Conservation (phyloP, 441 rosid genomes). For the Croton laevigatus region DNA sequence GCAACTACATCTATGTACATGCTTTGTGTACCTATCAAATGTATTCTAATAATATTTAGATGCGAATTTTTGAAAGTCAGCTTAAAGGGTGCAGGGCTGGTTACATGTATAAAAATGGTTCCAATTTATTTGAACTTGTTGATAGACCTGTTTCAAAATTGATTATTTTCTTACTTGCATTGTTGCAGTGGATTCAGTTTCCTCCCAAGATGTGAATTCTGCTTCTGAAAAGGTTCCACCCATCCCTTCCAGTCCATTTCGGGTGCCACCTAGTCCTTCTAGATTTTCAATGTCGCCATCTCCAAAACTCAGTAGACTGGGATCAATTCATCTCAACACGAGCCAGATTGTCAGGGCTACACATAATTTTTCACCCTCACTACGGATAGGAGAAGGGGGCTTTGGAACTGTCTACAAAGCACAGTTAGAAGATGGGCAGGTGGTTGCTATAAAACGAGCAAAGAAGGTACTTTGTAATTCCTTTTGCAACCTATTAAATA, state of each 20-base stretch:
- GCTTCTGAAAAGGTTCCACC: constrained; percentile 60
- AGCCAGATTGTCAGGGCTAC: constrained; percentile 66
- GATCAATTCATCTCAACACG: constrained; percentile 60
- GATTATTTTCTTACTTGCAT: constrained; percentile 22
- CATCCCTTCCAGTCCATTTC: constrained; percentile 66
- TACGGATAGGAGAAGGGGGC: constrained; percentile 82
- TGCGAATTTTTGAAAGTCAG: neutral
- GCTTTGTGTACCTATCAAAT: neutral
- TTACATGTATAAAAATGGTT: neutral
- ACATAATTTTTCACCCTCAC: constrained; percentile 55
- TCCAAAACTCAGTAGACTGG: constrained; percentile 60
- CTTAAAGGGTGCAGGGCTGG: neutral
- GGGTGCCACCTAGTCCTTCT: constrained; percentile 86
- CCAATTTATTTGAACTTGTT: neutral
- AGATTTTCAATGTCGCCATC: constrained; percentile 52
- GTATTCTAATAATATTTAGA: neutral
- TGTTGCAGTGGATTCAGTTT: constrained; percentile 60
- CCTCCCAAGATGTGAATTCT: constrained; percentile 49
- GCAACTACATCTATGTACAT: neutral
- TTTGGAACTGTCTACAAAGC: constrained; percentile 88
- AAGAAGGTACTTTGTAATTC: constrained; percentile 58
- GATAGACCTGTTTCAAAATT: constrained; percentile 9
- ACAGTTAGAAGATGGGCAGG: constrained; percentile 56
- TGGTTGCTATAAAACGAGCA: constrained; percentile 94
- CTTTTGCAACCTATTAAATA: constrained; percentile 10